Conservation (phyloP, 129 eudicot genomes). For the Cynara cardunculus region DNA sequence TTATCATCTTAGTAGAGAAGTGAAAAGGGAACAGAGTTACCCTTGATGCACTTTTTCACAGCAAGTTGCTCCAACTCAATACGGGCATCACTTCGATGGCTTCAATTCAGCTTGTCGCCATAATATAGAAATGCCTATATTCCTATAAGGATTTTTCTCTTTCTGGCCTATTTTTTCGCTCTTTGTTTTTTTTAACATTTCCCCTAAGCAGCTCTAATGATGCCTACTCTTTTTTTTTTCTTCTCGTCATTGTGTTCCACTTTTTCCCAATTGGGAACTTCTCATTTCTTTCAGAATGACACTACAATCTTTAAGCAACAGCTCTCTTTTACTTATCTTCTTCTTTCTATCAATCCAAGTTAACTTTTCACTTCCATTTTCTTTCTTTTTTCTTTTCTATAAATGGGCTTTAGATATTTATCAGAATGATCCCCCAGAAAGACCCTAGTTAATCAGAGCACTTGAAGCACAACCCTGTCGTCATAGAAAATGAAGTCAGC, state of each 20-base stretch:
- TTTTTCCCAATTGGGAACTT: background rate
- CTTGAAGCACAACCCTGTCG: conserved; percentile 28
- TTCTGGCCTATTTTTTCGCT: background rate
- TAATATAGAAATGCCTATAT: background rate
- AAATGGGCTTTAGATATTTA: background rate
- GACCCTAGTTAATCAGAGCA: conserved; percentile 18
- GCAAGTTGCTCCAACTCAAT: background rate
- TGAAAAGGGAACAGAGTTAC: background rate
- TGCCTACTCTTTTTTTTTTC: background rate
- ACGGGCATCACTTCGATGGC: background rate
- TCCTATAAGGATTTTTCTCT: too few species aligned
- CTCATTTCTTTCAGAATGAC: background rate
- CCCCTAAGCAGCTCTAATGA: background rate
- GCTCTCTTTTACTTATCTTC: background rate
- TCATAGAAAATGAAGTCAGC: conserved; percentile 18
- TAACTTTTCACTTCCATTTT: background rate
- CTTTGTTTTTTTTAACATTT: background rate
- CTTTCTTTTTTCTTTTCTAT: background rate
- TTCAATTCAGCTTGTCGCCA: background rate
- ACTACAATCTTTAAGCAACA: background rate
- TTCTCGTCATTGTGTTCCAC: background rate
- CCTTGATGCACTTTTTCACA: background rate
- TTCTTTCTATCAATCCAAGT: background rate
- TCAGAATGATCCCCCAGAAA: conserved; percentile 7
- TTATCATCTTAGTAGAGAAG: background rate